Evolutionary conservation across 371 early-diverging fungal genomes (phyloP), one percentile per base, ranked within the genome.

Genomic region (Syncephalastrum racemosum): DNA sequence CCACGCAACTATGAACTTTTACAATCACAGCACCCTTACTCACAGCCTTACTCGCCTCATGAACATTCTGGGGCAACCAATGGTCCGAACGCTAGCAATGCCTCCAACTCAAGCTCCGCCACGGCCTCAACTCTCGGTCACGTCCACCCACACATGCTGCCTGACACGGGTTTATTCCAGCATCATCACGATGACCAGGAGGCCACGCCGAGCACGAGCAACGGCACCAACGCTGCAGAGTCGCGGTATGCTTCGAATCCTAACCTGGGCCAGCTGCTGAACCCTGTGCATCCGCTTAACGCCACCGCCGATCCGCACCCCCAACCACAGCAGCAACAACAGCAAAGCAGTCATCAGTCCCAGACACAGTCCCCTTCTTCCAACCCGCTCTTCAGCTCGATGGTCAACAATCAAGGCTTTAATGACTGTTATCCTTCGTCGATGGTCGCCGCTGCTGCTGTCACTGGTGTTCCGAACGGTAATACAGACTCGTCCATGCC

Each of bases 251-350:
- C 66, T 14, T 60, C 70, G 22, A 73, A 70, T 49, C 67, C 73
- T n/a, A 60, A 74, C 44, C 58, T 71, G 18, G 75, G 75, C 15
- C 75, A 70, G 24, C 42, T 74, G 20, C 53, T 74, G 12, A 74
- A 74, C 53, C 75, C 75, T 18, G 66, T 74, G 19, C 71, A 74
- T 50, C 71, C 75, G 13, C 47, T 73, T n/a, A 40, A 19, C 16
- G 13, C 57, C 20, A 41, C 50, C 4, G 23, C 46, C 16, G 50
- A 53, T 15, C 23, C 23, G 5, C 16, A 47, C 27, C 49, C 40
- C 5, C 49, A 10, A 24, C 47, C 19, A 14, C 55, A 45, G 27
- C 50, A 51, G 44, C 64, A 40, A 46, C 53, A 25, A 22, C 53
- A 31, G 15, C 62, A 45, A 13, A 15, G 13, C 50, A 48, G n/a